phyloP scores from a whole-genome alignment of 495 filamentous ascomycete species.

The Penicillium robsamsonii region DNA sequence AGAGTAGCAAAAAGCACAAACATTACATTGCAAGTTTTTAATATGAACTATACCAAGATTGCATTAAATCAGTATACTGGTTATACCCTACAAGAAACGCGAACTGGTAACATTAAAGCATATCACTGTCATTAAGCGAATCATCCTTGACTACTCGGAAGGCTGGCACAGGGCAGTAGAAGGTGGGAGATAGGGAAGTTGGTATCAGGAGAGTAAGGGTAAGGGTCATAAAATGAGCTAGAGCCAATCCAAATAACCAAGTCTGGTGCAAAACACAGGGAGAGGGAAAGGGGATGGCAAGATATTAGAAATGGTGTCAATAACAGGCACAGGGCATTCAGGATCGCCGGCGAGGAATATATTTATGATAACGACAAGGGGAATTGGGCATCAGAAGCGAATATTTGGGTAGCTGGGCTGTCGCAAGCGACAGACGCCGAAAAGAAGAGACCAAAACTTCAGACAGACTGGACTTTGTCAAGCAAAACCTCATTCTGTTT shows the following conservation, averaged over 20 bases:
- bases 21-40: neutral
- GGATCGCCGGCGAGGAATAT: slow-evolving; percentile 26
- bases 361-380: slow-evolving; percentile 34
- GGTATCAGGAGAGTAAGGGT: slow-evolving; percentile 4
- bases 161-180: slow-evolving; percentile 2
- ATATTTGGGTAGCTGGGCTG: slow-evolving; percentile 9
- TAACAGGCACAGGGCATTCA: slow-evolving; percentile 19
- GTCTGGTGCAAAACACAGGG: slow-evolving; percentile 2
- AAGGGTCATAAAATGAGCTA: neutral
- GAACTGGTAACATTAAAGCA: slow-evolving; percentile 4
- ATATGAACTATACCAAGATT: neutral
- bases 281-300: slow-evolving; percentile 6
- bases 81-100: slow-evolving; percentile 3
- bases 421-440: slow-evolving; percentile 10
- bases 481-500: slow-evolving; percentile 7
- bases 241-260: neutral
- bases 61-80: neutral
- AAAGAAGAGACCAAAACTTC: neutral
- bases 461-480: neutral
- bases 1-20: neutral
- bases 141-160: slow-evolving; percentile 5
- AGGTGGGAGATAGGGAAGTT: neutral
- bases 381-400: slow-evolving; percentile 15
- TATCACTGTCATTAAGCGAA: slow-evolving; percentile 14
- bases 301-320: slow-evolving; percentile 22